phyloP scores from a whole-genome alignment of 345 rosid species.

The Ceriops zippeliana region DNA sequence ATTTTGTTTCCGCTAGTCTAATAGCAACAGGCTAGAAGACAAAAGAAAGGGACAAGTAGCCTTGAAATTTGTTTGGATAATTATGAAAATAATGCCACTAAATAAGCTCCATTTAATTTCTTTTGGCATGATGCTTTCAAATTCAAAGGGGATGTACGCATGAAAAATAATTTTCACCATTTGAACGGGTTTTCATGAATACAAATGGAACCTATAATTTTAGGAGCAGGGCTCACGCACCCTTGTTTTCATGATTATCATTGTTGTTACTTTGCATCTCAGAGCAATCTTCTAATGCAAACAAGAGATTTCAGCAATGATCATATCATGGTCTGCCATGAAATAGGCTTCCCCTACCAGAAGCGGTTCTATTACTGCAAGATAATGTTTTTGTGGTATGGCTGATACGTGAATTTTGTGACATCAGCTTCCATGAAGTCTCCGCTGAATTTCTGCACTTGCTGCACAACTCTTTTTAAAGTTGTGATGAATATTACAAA shows the following conservation, averaged over 20 bases:
- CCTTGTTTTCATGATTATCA: not conserved
- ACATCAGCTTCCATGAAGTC: not conserved
- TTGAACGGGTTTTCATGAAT: too few species aligned
- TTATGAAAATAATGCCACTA: too few species aligned
- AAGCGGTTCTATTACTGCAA: not conserved
- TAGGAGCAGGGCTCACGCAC: too few species aligned
- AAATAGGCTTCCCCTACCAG: not conserved
- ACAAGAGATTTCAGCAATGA: not conserved
- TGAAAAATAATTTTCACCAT: too few species aligned
- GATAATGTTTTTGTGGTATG: not conserved
- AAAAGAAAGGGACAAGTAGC: too few species aligned
- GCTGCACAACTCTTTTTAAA: not conserved
- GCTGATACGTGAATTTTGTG: not conserved
- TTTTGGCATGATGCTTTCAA: too few species aligned
- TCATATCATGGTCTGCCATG: not conserved
- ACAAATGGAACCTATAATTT: too few species aligned
- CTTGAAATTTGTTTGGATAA: too few species aligned
- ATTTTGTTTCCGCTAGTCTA: too few species aligned
- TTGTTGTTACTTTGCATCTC: not conserved
- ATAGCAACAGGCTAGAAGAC: too few species aligned
- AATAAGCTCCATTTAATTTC: too few species aligned
- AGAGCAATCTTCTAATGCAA: not conserved
- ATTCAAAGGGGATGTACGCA: too few species aligned
- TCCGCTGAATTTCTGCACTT: not conserved
- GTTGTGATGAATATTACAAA: not conserved